phyloP scores from a whole-genome alignment of 2,329 filamentous ascomycete genomes.

The Chrysosporium queenslandicum region DNA sequence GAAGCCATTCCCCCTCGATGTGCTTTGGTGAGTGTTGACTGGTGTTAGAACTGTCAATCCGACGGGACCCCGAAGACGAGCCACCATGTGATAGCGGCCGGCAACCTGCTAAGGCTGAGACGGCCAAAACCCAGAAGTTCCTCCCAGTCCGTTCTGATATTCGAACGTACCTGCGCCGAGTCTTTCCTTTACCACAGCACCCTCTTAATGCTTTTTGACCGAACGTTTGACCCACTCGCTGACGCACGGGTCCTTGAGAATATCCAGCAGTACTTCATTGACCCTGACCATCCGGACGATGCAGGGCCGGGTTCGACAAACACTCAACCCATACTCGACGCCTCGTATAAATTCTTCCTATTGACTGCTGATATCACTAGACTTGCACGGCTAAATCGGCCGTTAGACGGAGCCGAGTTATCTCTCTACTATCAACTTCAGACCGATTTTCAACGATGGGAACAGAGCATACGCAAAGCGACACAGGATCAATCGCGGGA shows the following conservation, averaged over 20 bases:
- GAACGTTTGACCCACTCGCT: background rate
- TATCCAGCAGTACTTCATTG: background rate
- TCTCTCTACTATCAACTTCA: background rate
- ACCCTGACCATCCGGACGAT: conserved; percentile 1
- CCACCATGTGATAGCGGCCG: background rate
- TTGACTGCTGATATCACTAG: background rate
- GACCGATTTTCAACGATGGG: background rate
- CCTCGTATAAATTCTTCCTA: background rate
- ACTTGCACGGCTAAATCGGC: background rate
- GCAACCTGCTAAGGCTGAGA: background rate
- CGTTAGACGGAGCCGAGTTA: background rate
- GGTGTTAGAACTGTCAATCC: background rate
- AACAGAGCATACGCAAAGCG: background rate
- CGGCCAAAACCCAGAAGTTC: background rate
- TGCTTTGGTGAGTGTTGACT: background rate
- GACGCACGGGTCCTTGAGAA: background rate
- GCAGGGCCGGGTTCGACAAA: background rate
- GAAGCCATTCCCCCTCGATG: background rate
- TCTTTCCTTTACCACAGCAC: background rate
- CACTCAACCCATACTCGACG: background rate
- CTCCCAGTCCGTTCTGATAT: background rate
- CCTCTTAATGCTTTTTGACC: background rate
- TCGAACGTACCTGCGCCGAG: background rate
- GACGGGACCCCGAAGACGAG: background rate
- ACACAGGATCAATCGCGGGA: background rate